Conservation (phyloP, 768 basidiomycete genomes). For the Termitomyces sp. region DNA sequence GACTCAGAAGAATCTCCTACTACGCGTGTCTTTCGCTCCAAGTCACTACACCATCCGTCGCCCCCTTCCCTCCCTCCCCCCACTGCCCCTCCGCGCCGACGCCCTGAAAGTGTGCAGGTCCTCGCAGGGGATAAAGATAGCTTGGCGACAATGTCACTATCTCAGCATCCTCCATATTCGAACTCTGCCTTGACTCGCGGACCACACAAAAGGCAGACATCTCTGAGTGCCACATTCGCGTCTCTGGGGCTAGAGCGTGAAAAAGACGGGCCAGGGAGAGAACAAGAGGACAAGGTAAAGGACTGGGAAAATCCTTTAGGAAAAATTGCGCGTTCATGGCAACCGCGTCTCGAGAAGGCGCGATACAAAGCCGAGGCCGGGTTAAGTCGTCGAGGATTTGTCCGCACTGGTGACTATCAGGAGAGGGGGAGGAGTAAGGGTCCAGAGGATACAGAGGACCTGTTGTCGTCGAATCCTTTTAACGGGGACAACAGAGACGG, state of each 20-base stretch:
- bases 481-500: not conserved
- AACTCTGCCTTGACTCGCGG: constrained; percentile 2
- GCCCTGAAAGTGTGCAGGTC: constrained; percentile 65
- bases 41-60: constrained; percentile 46
- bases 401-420: constrained; percentile 22
- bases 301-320: constrained; percentile 4
- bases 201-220: constrained; percentile 7
- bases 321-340: constrained; percentile 24
- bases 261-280: not conserved
- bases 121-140: constrained; percentile 7
- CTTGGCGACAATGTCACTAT: not conserved
- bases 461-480: not conserved
- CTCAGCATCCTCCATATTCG: constrained; percentile 3
- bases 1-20: constrained; percentile 22
- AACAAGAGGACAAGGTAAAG: constrained; percentile 9
- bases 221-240: not conserved
- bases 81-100: constrained; percentile 40
- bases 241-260: constrained; percentile 5
- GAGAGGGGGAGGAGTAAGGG: constrained; percentile 15
- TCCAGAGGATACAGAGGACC: constrained; percentile 15
- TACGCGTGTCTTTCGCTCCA: constrained; percentile 43
- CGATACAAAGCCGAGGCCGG: constrained; percentile 72
- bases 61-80: constrained; percentile 24
- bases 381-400: constrained; percentile 53
- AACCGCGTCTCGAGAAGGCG: constrained; percentile 56